These are phyloP conservation scores for Syzygium oleosum DNA, from an alignment of 345 rosid species.

Conservation along the genomic window DNA sequence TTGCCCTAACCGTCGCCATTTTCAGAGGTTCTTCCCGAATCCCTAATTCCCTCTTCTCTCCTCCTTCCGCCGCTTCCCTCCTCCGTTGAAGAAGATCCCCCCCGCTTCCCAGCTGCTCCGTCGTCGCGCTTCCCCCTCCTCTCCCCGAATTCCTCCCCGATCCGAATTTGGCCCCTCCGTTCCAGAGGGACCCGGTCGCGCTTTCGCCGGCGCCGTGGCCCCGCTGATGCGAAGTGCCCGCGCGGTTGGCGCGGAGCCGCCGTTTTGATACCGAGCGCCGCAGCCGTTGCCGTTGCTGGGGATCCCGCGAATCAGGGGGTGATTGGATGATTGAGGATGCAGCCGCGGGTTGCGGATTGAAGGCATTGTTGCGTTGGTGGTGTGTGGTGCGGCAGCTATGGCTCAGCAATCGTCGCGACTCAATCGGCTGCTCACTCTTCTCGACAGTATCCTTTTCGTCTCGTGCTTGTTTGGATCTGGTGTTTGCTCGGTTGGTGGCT, in stretches of 20 bases:
- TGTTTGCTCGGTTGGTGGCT: background rate
- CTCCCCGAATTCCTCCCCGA: background rate
- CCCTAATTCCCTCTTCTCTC: background rate
- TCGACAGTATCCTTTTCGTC: slow-evolving; percentile 81
- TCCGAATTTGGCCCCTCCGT: background rate
- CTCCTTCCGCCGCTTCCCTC: background rate
- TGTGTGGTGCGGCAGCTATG: slow-evolving; percentile 26
- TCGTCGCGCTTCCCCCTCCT: background rate
- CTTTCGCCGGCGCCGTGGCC: background rate
- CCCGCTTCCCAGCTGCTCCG: background rate
- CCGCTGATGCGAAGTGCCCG: background rate
- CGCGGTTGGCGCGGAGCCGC: background rate
- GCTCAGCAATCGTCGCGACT: slow-evolving; percentile 96
- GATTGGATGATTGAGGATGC: slow-evolving; percentile 7
- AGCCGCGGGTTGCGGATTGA: background rate
- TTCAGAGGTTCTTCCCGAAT: background rate
- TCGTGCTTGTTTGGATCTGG: slow-evolving; percentile 15
- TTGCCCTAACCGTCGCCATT: background rate
- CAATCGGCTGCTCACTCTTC: slow-evolving; percentile 85
- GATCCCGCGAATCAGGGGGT: background rate
- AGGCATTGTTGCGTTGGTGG: slow-evolving; percentile 8
- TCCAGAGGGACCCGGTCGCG: too few relatives aligned
- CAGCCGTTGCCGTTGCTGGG: too few relatives aligned
- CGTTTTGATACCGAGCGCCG: background rate
- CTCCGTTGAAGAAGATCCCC: too few relatives aligned